Evolutionary conservation across 805 yeast species (phyloP).

Genomic region (Lachancea quebecensis): DNA sequence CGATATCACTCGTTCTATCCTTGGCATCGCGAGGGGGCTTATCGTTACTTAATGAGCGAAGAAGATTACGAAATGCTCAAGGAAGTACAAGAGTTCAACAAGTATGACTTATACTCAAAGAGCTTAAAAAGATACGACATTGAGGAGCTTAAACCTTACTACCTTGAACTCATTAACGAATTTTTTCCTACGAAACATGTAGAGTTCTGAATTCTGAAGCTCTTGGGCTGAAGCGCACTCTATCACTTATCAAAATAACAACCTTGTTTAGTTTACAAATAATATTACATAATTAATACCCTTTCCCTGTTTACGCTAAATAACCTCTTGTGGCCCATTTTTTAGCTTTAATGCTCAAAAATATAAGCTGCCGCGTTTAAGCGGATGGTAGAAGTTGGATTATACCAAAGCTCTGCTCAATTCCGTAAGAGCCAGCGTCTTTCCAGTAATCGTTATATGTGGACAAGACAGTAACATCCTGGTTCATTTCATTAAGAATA

Average conservation of each 20-base stretch:
- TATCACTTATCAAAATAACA: no score
- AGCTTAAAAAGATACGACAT: conserved; percentile 44
- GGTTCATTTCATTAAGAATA: conserved; percentile 51
- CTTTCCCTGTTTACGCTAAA: not conserved
- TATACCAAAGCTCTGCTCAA: conserved; percentile 84
- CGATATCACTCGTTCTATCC: conserved; percentile 72
- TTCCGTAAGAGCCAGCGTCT: conserved; percentile 69
- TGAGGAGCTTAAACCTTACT: conserved; percentile 49
- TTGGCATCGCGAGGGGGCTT: conserved; percentile 68
- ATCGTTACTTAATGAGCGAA: conserved; percentile 55
- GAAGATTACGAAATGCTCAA: conserved; percentile 53
- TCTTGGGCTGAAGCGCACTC: not conserved
- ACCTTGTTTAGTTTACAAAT: conserved; percentile 2
- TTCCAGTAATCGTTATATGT: conserved; percentile 88
- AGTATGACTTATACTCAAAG: conserved; percentile 63
- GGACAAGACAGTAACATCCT: conserved; percentile 64
- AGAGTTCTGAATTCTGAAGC: conserved; percentile 38
- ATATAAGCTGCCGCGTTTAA: no score
- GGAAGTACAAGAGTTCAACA: conserved; percentile 61
- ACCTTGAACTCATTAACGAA: conserved; percentile 57
- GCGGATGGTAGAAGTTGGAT: conserved; percentile 29
- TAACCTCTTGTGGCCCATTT: not conserved
- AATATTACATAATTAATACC: conserved; percentile 3
- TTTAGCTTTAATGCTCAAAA: no score
- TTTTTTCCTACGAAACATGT: conserved; percentile 51